phyloP scores from a whole-genome alignment of 768 basidiomycete species.

The Hericium rajendrae region DNA sequence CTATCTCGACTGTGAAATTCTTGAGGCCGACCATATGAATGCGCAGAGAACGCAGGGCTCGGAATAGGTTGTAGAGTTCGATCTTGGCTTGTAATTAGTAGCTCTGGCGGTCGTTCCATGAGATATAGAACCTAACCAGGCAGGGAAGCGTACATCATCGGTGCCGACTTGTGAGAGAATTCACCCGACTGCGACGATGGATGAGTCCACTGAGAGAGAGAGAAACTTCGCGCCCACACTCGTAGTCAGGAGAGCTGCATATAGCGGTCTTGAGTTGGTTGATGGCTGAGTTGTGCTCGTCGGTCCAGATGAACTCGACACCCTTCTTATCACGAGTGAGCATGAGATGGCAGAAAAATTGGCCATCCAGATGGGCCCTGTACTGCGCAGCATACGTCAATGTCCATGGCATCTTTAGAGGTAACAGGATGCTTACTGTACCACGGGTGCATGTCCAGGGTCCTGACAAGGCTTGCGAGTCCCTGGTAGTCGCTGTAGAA shows the following conservation, averaged over 20 bases:
- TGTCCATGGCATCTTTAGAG: no score
- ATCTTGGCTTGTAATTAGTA: constrained; percentile 15
- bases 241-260: constrained; percentile 4
- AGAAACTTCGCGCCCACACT: neutral
- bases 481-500: no score
- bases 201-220: constrained; percentile 15
- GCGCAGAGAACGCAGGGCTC: constrained; percentile 5
- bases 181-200: constrained; percentile 12
- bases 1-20: constrained; percentile 25
- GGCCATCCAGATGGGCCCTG: constrained; percentile 14
- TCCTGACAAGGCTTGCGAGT: no score
- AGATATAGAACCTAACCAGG: constrained; percentile 28
- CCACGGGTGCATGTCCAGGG: no score
- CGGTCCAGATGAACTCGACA: constrained; percentile 10
- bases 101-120: constrained; percentile 18
- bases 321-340: constrained; percentile 14
- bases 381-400: no score
- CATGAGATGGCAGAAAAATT: constrained; percentile 12
- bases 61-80: constrained; percentile 14
- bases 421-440: no score
- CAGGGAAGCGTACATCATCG: constrained; percentile 15
- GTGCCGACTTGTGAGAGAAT: constrained; percentile 16
- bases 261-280: constrained; percentile 6
- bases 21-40: constrained; percentile 20
- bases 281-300: constrained; percentile 7